Conservation (phyloP, 169 alveolate species). For the Eimeria mitis region DNA sequence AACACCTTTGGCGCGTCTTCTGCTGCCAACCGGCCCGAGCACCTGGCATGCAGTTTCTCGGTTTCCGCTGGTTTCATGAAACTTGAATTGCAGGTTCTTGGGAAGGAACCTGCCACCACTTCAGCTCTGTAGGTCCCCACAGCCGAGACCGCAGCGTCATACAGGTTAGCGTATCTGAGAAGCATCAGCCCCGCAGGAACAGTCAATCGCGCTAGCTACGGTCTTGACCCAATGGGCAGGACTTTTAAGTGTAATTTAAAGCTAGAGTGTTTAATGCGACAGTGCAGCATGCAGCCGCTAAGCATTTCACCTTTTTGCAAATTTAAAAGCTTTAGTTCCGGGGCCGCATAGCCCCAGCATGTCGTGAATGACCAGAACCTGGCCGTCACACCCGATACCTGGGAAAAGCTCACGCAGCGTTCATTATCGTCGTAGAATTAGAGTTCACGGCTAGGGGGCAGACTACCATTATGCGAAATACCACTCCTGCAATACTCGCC, state of each 20-base stretch:
- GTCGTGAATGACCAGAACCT: slow-evolving; percentile 83
- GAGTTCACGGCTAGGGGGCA: neutral
- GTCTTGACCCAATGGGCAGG: neutral
- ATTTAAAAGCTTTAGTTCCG: slow-evolving; percentile 23
- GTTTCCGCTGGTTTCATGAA: slow-evolving; percentile 47
- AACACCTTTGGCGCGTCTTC: neutral
- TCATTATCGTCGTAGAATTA: neutral
- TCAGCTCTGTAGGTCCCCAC: slow-evolving; percentile 44
- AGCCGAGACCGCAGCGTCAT: slow-evolving; percentile 70
- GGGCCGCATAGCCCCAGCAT: slow-evolving; percentile 77
- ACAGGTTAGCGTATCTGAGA: slow-evolving; percentile 49
- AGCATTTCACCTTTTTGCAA: slow-evolving; percentile 39
- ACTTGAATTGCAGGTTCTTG: slow-evolving; percentile 22
- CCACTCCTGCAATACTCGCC: neutral
- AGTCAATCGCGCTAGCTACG: neutral
- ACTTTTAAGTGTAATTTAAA: neutral
- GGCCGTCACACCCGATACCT: slow-evolving; percentile 84
- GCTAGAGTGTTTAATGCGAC: neutral
- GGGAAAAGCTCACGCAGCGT: neutral
- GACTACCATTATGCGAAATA: neutral
- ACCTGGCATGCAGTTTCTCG: slow-evolving; percentile 10
- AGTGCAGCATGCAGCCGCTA: neutral
- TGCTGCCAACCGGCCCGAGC: slow-evolving; percentile 5
- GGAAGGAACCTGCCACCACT: slow-evolving; percentile 61
- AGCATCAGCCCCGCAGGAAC: neutral